phyloP scores from a whole-genome alignment of 495 filamentous ascomycete species.

The Penicillium nucicola region DNA sequence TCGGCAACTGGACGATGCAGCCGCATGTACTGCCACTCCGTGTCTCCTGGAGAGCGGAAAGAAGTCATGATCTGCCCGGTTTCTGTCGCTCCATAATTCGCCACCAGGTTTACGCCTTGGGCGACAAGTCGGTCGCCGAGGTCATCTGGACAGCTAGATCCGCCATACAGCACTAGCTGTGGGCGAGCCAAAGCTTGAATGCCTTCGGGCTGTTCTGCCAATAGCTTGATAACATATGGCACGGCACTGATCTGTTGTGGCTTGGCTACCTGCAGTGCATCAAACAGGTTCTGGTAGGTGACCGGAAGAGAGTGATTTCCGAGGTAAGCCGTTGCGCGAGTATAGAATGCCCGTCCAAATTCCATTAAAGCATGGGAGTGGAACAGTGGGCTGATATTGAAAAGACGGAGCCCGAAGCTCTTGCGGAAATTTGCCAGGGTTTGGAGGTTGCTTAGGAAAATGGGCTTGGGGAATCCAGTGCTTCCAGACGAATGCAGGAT shows the following conservation, averaged over 20 bases:
- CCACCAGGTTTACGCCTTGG: conserved; percentile 52
- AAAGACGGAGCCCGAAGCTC: conserved; percentile 32
- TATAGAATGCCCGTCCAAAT: conserved; percentile 44
- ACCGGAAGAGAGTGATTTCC: conserved; percentile 50
- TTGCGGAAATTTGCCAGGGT: conserved; percentile 36
- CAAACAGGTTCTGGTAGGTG: conserved; percentile 49
- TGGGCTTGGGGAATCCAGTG: conserved; percentile 58
- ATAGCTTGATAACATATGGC: conserved; percentile 53
- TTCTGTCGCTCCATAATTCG: conserved; percentile 53
- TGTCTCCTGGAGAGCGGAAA: conserved; percentile 44
- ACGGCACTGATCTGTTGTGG: conserved; percentile 53
- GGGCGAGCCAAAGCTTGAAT: conserved; percentile 40
- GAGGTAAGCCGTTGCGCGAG: conserved; percentile 42
- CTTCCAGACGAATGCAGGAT: conserved; percentile 59
- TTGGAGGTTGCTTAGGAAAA: conserved; percentile 34
- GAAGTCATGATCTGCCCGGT: conserved; percentile 57
- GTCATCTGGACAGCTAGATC: conserved; percentile 54
- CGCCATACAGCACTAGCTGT: conserved; percentile 49
- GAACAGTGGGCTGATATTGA: conserved; percentile 53
- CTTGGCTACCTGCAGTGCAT: conserved; percentile 41
- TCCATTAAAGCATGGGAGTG: conserved; percentile 48
- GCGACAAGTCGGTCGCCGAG: conserved; percentile 52
- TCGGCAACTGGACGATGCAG: conserved; percentile 29
- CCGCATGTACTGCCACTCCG: conserved; percentile 67
- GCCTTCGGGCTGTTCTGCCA: conserved; percentile 48